A percentile compares a stretch with the other conserved stretches of the same genome.
phyloP scores from a whole-genome alignment of 768 basidiomycete genomes.

The Coprinellus micaceus region DNA sequence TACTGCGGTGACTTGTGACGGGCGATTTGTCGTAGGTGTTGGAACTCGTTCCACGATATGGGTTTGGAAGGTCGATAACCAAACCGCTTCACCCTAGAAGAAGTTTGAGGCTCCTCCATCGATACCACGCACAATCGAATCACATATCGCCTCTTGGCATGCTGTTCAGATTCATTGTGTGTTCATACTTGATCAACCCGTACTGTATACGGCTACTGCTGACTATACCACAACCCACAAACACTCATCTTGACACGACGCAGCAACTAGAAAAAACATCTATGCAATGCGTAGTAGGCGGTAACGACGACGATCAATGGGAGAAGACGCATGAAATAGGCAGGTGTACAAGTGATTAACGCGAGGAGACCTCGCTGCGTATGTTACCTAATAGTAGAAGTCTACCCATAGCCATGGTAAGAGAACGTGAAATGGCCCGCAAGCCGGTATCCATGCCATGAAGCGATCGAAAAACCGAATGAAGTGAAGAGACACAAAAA shows the following conservation, averaged over 20 bases:
- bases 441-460: not conserved
- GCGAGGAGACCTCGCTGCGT: not conserved
- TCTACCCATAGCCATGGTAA: not conserved
- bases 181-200: too few relatives aligned
- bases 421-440: not conserved
- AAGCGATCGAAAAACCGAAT: not conserved
- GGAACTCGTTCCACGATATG: constrained; percentile 38
- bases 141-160: too few relatives aligned
- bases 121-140: too few relatives aligned
- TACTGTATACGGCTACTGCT: too few relatives aligned
- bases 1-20: constrained; percentile 42
- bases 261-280: too few relatives aligned
- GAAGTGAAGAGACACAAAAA: not conserved
- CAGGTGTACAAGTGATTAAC: not conserved
- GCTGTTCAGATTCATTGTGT: too few relatives aligned
- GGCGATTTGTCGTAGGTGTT: constrained; percentile 37
- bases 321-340: not conserved
- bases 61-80: constrained; percentile 31
- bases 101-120: too few relatives aligned
- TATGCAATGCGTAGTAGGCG: too few relatives aligned
- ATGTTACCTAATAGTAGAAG: constrained; percentile 1
- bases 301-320: not conserved
- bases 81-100: too few relatives aligned
- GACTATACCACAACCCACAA: too few relatives aligned
- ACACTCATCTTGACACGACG: too few relatives aligned